phyloP scores from a whole-genome alignment of 2,329 filamentous ascomycete genomes.

The Phialemoniopsis sp. region DNA sequence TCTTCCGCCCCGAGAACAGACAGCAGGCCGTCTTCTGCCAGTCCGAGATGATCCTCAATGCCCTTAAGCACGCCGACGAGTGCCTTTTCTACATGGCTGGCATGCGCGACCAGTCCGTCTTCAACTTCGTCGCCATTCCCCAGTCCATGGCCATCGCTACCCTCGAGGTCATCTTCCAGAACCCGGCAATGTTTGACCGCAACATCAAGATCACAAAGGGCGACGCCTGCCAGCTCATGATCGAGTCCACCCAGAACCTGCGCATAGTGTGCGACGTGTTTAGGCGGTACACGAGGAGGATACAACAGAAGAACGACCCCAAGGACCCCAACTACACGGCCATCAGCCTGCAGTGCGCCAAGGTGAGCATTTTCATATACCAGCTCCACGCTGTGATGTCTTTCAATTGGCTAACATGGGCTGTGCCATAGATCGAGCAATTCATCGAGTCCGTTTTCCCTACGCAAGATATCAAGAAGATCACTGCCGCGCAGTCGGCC shows the following conservation, averaged over 20 bases:
- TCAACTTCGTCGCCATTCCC: constrained; percentile 98
- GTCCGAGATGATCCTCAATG: constrained; percentile 92
- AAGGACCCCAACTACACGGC: constrained; percentile 87
- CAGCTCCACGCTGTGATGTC: no score
- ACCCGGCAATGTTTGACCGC: constrained; percentile 76
- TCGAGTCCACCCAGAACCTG: constrained; percentile 87
- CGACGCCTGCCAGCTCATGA: constrained; percentile 87
- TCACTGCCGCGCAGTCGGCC: constrained; percentile 34
- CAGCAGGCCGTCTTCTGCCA: constrained; percentile 77
- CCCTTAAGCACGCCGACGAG: constrained; percentile 81
- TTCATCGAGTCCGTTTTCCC: constrained; percentile 95
- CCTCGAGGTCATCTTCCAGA: constrained; percentile 86
- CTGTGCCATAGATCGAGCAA: constrained; percentile 95
- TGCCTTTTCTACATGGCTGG: constrained; percentile 98
- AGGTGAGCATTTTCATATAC: constrained; percentile 48
- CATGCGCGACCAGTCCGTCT: constrained; percentile 91
- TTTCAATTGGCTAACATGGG: no score
- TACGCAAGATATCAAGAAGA: constrained; percentile 65
- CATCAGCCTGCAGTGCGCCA: constrained; percentile 86
- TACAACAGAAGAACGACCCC: constrained; percentile 91
- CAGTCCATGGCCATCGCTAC: constrained; percentile 98
- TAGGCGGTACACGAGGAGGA: constrained; percentile 70
- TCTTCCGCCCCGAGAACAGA: constrained; percentile 78
- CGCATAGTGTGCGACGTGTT: constrained; percentile 78
- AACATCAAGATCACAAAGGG: constrained; percentile 98